Percentiles rank a stretch among this genome's conserved stretches.
phyloP scores from a whole-genome alignment of 108 stramenopile genomes.

The Licmophora abbreviata region DNA sequence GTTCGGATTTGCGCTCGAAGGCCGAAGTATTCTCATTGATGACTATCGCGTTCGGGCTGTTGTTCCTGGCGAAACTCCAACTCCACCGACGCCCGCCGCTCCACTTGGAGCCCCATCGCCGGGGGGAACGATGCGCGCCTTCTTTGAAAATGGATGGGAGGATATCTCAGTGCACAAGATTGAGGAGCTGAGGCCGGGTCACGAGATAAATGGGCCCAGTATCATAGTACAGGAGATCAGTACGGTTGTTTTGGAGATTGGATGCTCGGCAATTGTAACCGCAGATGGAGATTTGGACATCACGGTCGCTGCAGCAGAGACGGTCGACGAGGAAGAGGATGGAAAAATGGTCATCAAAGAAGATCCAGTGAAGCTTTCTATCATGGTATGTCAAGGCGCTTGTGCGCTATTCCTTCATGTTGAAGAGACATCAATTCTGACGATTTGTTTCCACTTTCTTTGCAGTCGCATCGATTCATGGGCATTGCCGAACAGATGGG shows the following conservation, averaged over 20 bases:
- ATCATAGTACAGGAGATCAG: conserved; percentile 93
- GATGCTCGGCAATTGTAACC: conserved; percentile 79
- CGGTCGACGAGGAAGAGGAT: too few species aligned
- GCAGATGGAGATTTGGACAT: conserved; percentile 91
- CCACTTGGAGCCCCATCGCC: conserved; percentile 17
- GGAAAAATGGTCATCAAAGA: conserved; percentile 1
- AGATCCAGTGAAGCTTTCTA: neutral
- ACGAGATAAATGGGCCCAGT: conserved; percentile 79
- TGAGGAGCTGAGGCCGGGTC: conserved; percentile 71
- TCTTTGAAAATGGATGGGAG: conserved; percentile 91
- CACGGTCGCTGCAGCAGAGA: conserved; percentile 26
- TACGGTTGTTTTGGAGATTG: conserved; percentile 93
- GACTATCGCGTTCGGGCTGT: conserved; percentile 93
- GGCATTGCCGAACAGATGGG: conserved; percentile 99
- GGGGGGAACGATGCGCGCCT: conserved; percentile 57
- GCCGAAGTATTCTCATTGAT: conserved; percentile 85
- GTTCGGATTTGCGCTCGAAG: conserved; percentile 89
- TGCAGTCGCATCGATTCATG: conserved; percentile 97
- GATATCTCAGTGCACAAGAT: conserved; percentile 85
- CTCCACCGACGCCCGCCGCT: conserved; percentile 9
- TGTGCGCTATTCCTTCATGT: neutral
- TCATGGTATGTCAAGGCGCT: too few species aligned
- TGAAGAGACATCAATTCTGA: conserved; percentile 31
- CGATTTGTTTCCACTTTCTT: conserved; percentile 89
- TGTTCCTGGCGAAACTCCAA: conserved; percentile 60